These are phyloP conservation scores for Uronychia setigera DNA, from an alignment of 73 alveolate species.

Conservation along the genomic window DNA sequence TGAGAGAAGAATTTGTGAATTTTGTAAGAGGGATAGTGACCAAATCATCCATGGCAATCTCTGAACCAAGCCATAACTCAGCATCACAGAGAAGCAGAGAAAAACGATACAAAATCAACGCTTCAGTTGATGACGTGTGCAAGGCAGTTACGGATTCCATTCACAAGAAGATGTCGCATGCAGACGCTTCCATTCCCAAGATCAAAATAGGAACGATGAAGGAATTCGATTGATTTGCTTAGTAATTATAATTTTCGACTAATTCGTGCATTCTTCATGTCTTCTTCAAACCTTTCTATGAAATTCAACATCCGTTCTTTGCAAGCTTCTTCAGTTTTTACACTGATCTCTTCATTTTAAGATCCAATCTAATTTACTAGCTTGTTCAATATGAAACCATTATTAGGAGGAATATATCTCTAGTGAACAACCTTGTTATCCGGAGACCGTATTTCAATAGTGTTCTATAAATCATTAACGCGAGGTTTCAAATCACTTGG, in stretches of 20 bases:
- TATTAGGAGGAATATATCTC: not conserved
- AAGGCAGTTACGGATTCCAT: not conserved
- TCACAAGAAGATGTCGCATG: not conserved
- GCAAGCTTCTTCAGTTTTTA: not conserved
- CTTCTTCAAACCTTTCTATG: not conserved
- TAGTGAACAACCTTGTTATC: not conserved
- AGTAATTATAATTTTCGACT: not conserved
- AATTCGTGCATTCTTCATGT: not conserved
- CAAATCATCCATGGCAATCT: not conserved
- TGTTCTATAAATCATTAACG: too few relatives aligned
- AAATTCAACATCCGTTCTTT: not conserved
- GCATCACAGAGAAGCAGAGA: not conserved
- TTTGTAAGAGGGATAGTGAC: not conserved
- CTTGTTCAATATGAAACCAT: not conserved
- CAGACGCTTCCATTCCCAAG: not conserved
- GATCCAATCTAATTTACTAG: not conserved
- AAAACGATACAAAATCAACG: not conserved
- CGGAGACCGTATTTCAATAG: not conserved
- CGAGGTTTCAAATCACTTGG: too few relatives aligned
- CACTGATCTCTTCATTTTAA: not conserved
- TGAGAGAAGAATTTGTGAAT: not conserved
- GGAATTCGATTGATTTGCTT: not conserved
- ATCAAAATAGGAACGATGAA: not conserved
- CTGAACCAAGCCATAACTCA: not conserved
- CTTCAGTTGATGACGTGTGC: not conserved